A percentile compares a stretch with the other conserved stretches of the same genome.
phyloP scores from a whole-genome alignment of 1,284 basidiomycete species.

The Tylopilus sp. region DNA sequence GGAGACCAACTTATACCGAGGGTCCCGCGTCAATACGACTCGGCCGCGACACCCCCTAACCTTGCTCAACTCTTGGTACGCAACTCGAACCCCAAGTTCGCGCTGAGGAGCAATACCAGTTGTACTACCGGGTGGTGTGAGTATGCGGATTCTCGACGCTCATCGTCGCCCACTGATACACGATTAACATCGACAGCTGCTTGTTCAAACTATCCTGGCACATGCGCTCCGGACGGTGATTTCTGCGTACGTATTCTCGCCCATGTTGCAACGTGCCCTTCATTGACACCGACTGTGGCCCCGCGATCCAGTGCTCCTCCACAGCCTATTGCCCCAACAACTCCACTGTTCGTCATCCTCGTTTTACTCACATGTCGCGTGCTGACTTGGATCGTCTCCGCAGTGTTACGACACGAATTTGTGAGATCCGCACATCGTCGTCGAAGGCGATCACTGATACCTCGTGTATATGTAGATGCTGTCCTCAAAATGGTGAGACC shows the following conservation, averaged over 20 bases:
- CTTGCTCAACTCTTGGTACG: slow-evolving; percentile 30
- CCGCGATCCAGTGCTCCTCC: slow-evolving; percentile 26
- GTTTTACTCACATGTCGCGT: neutral
- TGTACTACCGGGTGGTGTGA: slow-evolving; percentile 33
- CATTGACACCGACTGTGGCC: neutral
- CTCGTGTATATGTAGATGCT: slow-evolving; percentile 18
- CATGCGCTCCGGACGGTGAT: slow-evolving; percentile 32
- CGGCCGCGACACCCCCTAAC: slow-evolving; percentile 2
- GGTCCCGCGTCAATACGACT: slow-evolving; percentile 7
- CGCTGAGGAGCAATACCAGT: slow-evolving; percentile 14
- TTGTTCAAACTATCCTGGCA: slow-evolving; percentile 33
- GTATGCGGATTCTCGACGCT: neutral
- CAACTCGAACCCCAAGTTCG: slow-evolving; percentile 24
- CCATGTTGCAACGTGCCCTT: too few relatives aligned
- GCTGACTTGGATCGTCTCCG: slow-evolving; percentile 8
- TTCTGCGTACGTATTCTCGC: slow-evolving; percentile 28
- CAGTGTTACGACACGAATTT: slow-evolving; percentile 20
- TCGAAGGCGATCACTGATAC: neutral
- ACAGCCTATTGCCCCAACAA: slow-evolving; percentile 24
- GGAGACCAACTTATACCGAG: slow-evolving; percentile 4
- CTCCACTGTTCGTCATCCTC: slow-evolving; percentile 25
- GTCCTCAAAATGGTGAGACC: slow-evolving; percentile 15
- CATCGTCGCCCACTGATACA: neutral
- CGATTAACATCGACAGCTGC: slow-evolving; percentile 14
- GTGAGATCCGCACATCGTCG: slow-evolving; percentile 8